Evolutionary conservation across 2,329 filamentous ascomycete genomes (phyloP).

Genomic region (Aspergillus novoparasiticus): DNA sequence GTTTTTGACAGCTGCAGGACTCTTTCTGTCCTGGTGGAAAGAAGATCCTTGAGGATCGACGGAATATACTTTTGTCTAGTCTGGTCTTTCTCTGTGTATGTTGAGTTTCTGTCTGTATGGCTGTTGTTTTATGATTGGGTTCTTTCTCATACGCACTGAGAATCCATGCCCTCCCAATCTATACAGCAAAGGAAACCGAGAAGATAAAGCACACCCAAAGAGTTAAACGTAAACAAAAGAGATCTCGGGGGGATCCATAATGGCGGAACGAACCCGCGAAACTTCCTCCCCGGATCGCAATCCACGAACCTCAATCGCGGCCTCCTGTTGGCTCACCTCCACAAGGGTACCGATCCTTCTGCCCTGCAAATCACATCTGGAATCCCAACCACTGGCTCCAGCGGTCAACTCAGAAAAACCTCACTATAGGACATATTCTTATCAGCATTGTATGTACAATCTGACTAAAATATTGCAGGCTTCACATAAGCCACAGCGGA

Average conservation of each 20-base stretch:
- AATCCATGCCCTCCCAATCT: too few species aligned
- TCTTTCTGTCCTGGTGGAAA: neutral
- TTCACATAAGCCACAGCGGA: neutral
- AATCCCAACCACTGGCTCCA: neutral
- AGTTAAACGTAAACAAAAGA: neutral
- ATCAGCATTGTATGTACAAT: neutral
- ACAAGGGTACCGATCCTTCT: slow-evolving; percentile 4
- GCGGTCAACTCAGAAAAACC: neutral
- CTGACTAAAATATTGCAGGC: neutral
- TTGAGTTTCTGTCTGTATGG: too few species aligned
- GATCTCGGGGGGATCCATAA: neutral
- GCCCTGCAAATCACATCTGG: slow-evolving; percentile 1
- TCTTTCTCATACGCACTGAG: too few species aligned
- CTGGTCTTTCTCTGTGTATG: too few species aligned
- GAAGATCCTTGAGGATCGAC: neutral
- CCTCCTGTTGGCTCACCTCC: neutral
- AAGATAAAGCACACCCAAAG: neutral
- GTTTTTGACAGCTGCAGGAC: neutral
- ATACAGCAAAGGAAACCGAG: neutral
- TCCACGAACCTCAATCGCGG: neutral
- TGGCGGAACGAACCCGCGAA: neutral
- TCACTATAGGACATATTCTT: neutral
- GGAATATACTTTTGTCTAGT: too few species aligned
- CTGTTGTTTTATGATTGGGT: too few species aligned
- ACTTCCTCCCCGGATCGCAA: neutral